Conservation (phyloP, 1,139 yeast species). For the Zygosaccharomyces sapae region DNA sequence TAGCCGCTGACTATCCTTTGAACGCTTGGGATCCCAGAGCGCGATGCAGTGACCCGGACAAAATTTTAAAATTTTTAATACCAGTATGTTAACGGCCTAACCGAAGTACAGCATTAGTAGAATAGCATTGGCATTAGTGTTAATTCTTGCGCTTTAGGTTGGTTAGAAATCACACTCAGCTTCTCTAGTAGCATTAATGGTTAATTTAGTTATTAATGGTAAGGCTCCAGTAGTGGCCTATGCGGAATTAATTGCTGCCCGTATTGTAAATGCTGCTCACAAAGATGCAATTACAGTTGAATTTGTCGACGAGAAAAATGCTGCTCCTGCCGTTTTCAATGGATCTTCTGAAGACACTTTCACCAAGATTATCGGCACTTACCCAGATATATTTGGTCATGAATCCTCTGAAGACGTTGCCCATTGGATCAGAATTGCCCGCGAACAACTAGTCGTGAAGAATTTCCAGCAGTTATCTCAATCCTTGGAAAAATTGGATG, state of each 20-base stretch:
- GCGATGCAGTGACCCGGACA: no score
- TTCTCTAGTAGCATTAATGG: constrained; percentile 17
- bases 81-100: no score
- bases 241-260: constrained; percentile 74
- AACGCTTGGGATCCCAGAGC: no score
- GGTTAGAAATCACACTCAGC: not conserved
- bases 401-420: constrained; percentile 41
- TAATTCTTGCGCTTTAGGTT: no score
- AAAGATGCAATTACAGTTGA: constrained; percentile 56
- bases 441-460: constrained; percentile 66
- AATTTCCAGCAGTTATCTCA: constrained; percentile 82
- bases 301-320: constrained; percentile 62
- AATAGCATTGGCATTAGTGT: no score
- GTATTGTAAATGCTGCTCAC: constrained; percentile 55
- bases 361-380: constrained; percentile 45
- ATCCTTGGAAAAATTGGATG: constrained; percentile 75
- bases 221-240: constrained; percentile 82
- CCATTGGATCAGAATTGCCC: constrained; percentile 68
- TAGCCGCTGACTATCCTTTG: no score
- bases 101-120: no score
- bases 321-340: constrained; percentile 38
- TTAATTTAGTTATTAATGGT: constrained; percentile 64
- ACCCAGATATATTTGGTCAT: constrained; percentile 45
- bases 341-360: constrained; percentile 41
- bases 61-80: no score